Evolutionary conservation across 305 asterid species (phyloP), one percentile per base, ranked within the genome.

Genomic region (Fraxinus sp.): DNA sequence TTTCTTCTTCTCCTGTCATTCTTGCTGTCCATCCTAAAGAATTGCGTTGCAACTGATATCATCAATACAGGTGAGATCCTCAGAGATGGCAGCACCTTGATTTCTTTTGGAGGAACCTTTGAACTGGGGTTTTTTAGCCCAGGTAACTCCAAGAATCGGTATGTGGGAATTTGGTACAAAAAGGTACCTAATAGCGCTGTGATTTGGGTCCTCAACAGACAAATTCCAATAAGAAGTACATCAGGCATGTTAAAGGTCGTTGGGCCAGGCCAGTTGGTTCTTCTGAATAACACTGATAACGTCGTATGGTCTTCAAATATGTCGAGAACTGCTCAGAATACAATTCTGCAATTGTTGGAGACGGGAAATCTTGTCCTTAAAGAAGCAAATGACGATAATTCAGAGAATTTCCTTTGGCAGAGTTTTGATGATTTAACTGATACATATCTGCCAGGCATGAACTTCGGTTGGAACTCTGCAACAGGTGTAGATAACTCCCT

Each of bases 111-210:
- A 8, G 87, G 80, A 24, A 36, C 7, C 7, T 86, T 79, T 1
- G 86, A 82, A 28, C 35, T 84, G 57, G 89, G 87, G 11, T 82
- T 87, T 35, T 86, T 78, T 85, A 81, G 74, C 20, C 85, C 87
- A 0, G 85, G 72, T 7, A 81, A 57, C 74, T 81, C 84, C 59
- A 57, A 9, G 9, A 71, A 77, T 39, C 83, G 83, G 20, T 87
- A 84, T 20, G 32, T 87, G 2, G 86, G 88, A 4, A 33, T 87
- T 0, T 84, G 89, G 86, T 78, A 82, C 80, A 82, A n/a, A 74
- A 66, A 79, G 13, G 5, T 86, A 1, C 0, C 83, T 22, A 46
- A 1, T 8, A 30, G 52, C 22, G 78, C 85, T 0, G 39, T 78
- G 4, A 83, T 84, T 5, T 82, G 86, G 87, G 84, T 86, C 3